A percentile compares a stretch with the other conserved stretches of the same genome.
Conservation (phyloP, 108 stramenopile species). For the Skeletonema tropicum region DNA sequence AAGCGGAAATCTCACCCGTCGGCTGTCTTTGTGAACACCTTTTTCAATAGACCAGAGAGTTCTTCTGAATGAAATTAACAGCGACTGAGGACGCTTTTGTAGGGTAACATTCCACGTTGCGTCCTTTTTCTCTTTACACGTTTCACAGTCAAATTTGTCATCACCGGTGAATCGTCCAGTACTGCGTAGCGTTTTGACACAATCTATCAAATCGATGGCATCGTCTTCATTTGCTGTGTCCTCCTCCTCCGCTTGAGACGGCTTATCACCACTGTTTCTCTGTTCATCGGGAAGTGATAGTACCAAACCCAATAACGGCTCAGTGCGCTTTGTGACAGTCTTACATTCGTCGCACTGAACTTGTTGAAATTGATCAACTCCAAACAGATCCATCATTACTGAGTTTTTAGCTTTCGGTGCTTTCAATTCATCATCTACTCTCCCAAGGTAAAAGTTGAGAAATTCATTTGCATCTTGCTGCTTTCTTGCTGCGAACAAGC, state of each 20-base stretch:
- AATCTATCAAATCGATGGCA: slow-evolving; percentile 31
- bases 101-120: slow-evolving; percentile 42
- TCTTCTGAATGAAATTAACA: slow-evolving; percentile 43
- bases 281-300: slow-evolving; percentile 39
- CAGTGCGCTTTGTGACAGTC: slow-evolving; percentile 44
- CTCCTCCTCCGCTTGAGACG: not conserved
- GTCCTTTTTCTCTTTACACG: slow-evolving; percentile 35
- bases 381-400: slow-evolving; percentile 55
- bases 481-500: slow-evolving; percentile 61
- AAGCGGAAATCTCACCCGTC: slow-evolving; percentile 44
- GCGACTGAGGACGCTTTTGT: slow-evolving; percentile 45
- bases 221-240: not conserved
- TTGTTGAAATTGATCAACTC: slow-evolving; percentile 49
- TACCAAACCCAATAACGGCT: slow-evolving; percentile 46
- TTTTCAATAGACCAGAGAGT: slow-evolving; percentile 43
- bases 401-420: slow-evolving; percentile 36
- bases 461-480: slow-evolving; percentile 86
- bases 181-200: slow-evolving; percentile 34
- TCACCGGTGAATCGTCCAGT: slow-evolving; percentile 37
- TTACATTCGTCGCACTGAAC: slow-evolving; percentile 47
- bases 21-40: slow-evolving; percentile 49
- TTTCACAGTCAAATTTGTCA: slow-evolving; percentile 48
- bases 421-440: slow-evolving; percentile 51
- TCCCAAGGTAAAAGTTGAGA: slow-evolving; percentile 50
- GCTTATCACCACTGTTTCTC: not conserved